phyloP scores from a whole-genome alignment of 805 yeast genomes.

The Ogataea zsoltii region DNA sequence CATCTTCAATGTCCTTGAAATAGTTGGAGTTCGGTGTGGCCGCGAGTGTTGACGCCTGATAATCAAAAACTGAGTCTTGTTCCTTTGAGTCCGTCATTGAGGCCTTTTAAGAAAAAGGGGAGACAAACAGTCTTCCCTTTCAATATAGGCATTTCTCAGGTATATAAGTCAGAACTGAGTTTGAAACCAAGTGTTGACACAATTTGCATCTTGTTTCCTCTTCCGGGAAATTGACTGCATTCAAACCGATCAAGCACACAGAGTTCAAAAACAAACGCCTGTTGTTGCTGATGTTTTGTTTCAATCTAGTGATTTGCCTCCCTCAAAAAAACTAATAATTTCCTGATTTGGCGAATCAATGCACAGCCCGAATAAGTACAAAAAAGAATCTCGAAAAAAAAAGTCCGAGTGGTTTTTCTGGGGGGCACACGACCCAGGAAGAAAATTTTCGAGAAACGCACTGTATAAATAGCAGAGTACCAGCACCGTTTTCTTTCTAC shows the following conservation, averaged over 20 bases:
- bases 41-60: slow-evolving; percentile 2
- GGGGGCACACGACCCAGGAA: not conserved
- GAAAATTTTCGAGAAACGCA: not conserved
- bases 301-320: not conserved
- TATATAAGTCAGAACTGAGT: not conserved
- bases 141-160: not conserved
- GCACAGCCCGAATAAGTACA: not conserved
- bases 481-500: not conserved
- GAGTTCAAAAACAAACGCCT: too few relatives aligned
- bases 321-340: not conserved
- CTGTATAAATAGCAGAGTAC: not conserved
- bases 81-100: slow-evolving; percentile 1
- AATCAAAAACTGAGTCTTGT: slow-evolving; percentile 1
- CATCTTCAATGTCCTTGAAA: slow-evolving; percentile 4
- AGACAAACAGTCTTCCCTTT: not conserved
- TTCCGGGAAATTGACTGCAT: not conserved
- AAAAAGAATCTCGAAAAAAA: too few relatives aligned
- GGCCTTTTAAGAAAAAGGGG: not conserved
- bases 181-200: not conserved
- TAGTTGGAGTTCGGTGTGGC: slow-evolving; percentile 1
- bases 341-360: not conserved
- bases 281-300: not conserved
- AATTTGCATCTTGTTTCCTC: not conserved
- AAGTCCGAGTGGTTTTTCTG: not conserved
- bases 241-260: too few relatives aligned